Percentiles rank a stretch among this genome's conserved stretches.
These are phyloP conservation scores for Trichoderma koningiopsis DNA, from an alignment of 2,329 filamentous ascomycete species.

Conservation along the genomic window DNA sequence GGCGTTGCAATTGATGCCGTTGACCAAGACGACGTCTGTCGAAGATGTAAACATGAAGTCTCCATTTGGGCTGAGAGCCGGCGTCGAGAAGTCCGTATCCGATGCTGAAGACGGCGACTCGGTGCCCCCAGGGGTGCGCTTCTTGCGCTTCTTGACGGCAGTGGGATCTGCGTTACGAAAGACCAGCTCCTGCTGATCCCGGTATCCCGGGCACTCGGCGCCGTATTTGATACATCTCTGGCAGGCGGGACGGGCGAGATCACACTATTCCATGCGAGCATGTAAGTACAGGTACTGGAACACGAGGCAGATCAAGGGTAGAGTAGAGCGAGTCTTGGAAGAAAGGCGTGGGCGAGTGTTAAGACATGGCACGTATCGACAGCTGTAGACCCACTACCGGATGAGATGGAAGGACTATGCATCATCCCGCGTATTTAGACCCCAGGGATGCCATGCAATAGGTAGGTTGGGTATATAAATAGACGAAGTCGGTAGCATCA, in stretches of 20 bases:
- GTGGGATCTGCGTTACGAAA: conserved; percentile 41
- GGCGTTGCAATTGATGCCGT: conserved; percentile 11
- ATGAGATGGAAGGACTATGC: not conserved
- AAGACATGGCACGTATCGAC: not conserved
- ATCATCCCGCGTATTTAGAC: not conserved
- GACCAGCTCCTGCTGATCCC: conserved; percentile 44
- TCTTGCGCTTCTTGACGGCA: conserved; percentile 38
- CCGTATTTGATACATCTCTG: conserved; percentile 47
- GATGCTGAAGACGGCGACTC: conserved; percentile 15
- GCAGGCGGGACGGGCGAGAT: conserved; percentile 44
- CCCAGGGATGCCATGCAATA: not conserved
- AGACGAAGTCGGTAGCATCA: not conserved
- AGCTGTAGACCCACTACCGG: not conserved
- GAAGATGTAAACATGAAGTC: conserved; percentile 24
- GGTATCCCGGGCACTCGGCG: conserved; percentile 44
- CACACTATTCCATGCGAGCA: conserved; percentile 37
- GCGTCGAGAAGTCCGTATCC: conserved; percentile 25
- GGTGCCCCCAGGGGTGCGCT: conserved; percentile 25
- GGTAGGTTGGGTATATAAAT: not conserved
- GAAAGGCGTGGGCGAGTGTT: not conserved
- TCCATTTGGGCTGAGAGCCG: not conserved
- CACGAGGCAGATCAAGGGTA: not conserved
- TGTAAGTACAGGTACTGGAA: not conserved
- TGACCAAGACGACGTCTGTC: not conserved
- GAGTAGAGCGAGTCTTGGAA: not conserved